Conservation (phyloP, 2,329 filamentous ascomycete genomes). For the Emmonsia crescens region DNA sequence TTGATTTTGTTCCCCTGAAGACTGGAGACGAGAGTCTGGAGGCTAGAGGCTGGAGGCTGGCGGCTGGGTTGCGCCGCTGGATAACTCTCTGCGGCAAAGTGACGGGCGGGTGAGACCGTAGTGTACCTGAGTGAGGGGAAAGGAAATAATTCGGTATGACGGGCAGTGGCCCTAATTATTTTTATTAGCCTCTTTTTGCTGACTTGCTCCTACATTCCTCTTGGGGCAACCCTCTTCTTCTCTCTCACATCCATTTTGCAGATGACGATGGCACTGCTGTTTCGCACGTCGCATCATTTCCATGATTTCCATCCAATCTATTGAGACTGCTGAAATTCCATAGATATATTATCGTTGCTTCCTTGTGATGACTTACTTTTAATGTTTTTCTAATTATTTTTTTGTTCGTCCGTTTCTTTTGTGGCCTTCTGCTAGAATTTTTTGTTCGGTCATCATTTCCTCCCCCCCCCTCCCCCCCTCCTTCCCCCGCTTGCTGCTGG, state of each 20-base stretch:
- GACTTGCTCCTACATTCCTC: not conserved
- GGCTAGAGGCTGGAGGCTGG: too few species aligned
- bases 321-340: not conserved
- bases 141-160: not conserved
- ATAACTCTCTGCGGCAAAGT: not conserved
- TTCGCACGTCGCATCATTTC: not conserved
- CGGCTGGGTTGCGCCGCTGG: not conserved
- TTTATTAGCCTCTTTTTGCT: not conserved
- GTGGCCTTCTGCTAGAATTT: not conserved
- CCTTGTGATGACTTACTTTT: not conserved
- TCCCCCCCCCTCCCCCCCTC: not conserved
- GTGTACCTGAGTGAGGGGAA: not conserved
- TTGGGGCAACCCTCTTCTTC: not conserved
- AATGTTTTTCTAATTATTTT: not conserved
- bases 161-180: not conserved
- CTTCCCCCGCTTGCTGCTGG: slow-evolving; percentile 6
- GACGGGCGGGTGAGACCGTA: not conserved
- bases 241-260: not conserved
- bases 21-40: too few species aligned
- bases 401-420: not conserved
- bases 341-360: not conserved
- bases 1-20: not conserved
- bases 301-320: not conserved
- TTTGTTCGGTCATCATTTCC: not conserved
- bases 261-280: not conserved